Percentiles rank a stretch among this genome's conserved stretches.
phyloP scores from a whole-genome alignment of 305 asterid species.

The Plantago rigida region DNA sequence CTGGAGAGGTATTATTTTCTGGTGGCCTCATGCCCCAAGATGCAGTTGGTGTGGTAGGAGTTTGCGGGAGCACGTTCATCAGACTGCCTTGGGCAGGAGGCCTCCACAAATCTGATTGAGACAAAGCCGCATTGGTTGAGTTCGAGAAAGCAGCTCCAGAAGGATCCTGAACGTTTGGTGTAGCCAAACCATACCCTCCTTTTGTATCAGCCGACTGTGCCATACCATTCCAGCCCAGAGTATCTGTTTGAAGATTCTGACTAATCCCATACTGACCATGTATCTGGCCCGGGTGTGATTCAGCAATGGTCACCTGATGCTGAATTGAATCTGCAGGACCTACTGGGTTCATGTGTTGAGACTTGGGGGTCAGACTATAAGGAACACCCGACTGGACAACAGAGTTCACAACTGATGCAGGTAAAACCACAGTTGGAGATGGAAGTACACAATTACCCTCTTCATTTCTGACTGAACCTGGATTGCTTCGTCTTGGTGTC shows the following conservation, averaged over 20 bases:
- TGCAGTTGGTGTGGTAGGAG: constrained; percentile 36
- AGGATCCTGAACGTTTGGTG: constrained; percentile 44
- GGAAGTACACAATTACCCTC: constrained; percentile 32
- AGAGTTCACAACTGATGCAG: constrained; percentile 41
- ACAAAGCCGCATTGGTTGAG: constrained; percentile 35
- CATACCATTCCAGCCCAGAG: constrained; percentile 35
- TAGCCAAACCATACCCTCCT: constrained; percentile 52
- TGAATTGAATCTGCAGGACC: constrained; percentile 33
- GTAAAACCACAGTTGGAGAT: constrained; percentile 45
- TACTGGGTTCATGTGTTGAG: constrained; percentile 34
- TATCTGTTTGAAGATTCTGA: constrained; percentile 45
- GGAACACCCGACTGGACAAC: constrained; percentile 35
- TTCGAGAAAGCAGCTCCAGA: constrained; percentile 44
- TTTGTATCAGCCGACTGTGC: constrained; percentile 33
- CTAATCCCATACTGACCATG: constrained; percentile 36
- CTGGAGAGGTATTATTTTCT: constrained; percentile 34
- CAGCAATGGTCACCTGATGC: constrained; percentile 31
- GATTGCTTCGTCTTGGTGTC: constrained; percentile 47
- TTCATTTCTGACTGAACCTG: constrained; percentile 34
- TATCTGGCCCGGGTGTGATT: constrained; percentile 37
- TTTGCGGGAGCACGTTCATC: constrained; percentile 40
- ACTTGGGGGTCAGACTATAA: constrained; percentile 40
- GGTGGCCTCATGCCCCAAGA: constrained; percentile 49
- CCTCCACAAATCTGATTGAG: constrained; percentile 60
- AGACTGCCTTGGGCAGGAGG: constrained; percentile 53